Base-by-base conservation (phyloP, 2,329 filamentous ascomycete species). In the Pseudogymnoascus sp. region DNA sequence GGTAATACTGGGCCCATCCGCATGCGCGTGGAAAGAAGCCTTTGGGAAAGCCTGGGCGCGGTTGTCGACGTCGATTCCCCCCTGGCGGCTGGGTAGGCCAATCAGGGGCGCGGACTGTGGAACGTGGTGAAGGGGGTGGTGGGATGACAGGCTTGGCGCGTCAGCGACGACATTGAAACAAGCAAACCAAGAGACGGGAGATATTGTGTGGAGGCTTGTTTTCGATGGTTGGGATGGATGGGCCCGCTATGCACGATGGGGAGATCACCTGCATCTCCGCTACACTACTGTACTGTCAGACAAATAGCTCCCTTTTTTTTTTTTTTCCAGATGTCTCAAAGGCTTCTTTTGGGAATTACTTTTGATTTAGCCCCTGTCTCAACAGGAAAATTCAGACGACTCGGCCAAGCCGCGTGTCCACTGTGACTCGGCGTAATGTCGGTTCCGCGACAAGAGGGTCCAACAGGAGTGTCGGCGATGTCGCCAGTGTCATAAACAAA, bases 201-300 rank as follows among this genome's bases (percentile, higher is more conserved):
- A 50, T 28, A 50, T 56, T 31, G 47, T 56, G n/a, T n/a, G n/a
- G 25, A 56, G 25, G 47, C 47, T 56, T 56, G 47, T 56, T 56
- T 56, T 18, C 10, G n/a, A 33, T 56, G 25, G n/a, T 16, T 16
- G 23, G 23, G 23, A 53, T 53, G 23, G 40, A 47, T 25, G 23
- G 23, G 7, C n/a, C 47, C 47, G 25, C 16, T 53, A 53, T 53
- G 47, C 47, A 53, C 47, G 47, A 53, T 33, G 25, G 12, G 47
- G n/a, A 53, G 47, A 53, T 53, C 47, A 53, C 8, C 47, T 31
- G n/a, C 14, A 31, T 31, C 25, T 53, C 47, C 25, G n/a, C 47
- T 31, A 12, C 25, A 33, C 47, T 53, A 56, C 47, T 56, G 47
- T 33, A 56, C 47, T 56, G 25, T 56, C n/a, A 56, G 47, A 56